Evolutionary conservation across 495 filamentous ascomycete genomes (phyloP).

Genomic region (Amniculicola lignicola): DNA sequence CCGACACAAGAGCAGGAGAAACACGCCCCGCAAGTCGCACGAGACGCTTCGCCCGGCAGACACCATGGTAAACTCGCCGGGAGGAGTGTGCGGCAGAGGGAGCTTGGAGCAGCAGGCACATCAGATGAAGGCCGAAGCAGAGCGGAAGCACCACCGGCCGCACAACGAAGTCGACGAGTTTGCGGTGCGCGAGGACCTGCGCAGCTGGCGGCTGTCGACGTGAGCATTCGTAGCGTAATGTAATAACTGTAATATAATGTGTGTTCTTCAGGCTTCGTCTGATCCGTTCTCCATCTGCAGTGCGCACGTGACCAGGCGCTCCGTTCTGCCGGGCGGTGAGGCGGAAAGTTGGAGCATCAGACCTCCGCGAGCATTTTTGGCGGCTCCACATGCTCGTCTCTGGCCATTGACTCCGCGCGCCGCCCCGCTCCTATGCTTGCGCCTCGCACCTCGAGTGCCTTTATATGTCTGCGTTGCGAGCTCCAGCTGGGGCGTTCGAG

Average conservation of each 20-base stretch:
- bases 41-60: conserved; percentile 32
- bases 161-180: conserved; percentile 44
- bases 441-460: conserved; percentile 29
- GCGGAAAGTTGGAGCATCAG: conserved; percentile 27
- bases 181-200: conserved; percentile 44
- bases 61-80: conserved; percentile 4
- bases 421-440: conserved; percentile 29
- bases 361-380: background rate
- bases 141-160: conserved; percentile 27
- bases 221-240: too few relatives aligned
- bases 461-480: conserved; percentile 32
- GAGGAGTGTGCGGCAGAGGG: conserved; percentile 28
- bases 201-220: conserved; percentile 41
- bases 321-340: conserved; percentile 8
- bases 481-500: conserved; percentile 7
- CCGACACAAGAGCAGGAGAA: conserved; percentile 14
- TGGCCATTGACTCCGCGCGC: background rate
- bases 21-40: conserved; percentile 24
- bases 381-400: background rate
- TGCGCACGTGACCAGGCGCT: conserved; percentile 27
- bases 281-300: too few relatives aligned
- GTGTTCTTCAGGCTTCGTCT: too few relatives aligned
- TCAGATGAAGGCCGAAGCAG: conserved; percentile 35
- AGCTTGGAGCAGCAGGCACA: conserved; percentile 39
- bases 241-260: too few relatives aligned